phyloP scores from a whole-genome alignment of 2,329 filamentous ascomycete species.

The Xylariales sp. region DNA sequence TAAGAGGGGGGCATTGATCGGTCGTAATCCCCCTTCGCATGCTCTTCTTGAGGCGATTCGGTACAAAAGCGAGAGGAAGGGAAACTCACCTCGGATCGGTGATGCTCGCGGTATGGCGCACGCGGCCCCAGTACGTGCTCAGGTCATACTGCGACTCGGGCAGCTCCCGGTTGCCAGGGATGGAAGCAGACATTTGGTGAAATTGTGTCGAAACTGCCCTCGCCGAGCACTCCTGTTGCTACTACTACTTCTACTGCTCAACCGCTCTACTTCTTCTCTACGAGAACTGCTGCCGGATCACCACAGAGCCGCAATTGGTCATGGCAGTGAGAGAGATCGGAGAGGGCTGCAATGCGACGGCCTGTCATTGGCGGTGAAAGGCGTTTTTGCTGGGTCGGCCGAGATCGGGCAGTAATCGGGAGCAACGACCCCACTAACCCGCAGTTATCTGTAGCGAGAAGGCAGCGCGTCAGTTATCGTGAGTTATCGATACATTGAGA shows the following conservation, averaged over 20 bases:
- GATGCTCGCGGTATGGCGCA: conserved; percentile 87
- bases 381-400: conserved; percentile 11
- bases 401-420: conserved; percentile 23
- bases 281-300: conserved; percentile 1
- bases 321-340: conserved; percentile 2
- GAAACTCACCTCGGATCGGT: conserved; percentile 90
- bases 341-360: conserved; percentile 1
- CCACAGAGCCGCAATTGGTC: conserved; percentile 11
- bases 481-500: neutral
- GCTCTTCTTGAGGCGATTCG: neutral
- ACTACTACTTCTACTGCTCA: neutral
- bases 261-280: neutral
- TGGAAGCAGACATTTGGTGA: conserved; percentile 69
- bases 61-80: neutral
- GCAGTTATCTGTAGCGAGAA: conserved; percentile 3
- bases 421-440: conserved; percentile 12
- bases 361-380: conserved; percentile 20
- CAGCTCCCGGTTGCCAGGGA: conserved; percentile 79
- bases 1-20: too few relatives aligned
- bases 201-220: conserved; percentile 30
- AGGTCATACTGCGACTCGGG: conserved; percentile 94
- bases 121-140: conserved; percentile 92
- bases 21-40: too few relatives aligned
- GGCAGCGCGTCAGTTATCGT: neutral
- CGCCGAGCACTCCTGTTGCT: conserved; percentile 28